Base-by-base conservation (phyloP, 345 rosid species). In the Sisymbrium altissimum region DNA sequence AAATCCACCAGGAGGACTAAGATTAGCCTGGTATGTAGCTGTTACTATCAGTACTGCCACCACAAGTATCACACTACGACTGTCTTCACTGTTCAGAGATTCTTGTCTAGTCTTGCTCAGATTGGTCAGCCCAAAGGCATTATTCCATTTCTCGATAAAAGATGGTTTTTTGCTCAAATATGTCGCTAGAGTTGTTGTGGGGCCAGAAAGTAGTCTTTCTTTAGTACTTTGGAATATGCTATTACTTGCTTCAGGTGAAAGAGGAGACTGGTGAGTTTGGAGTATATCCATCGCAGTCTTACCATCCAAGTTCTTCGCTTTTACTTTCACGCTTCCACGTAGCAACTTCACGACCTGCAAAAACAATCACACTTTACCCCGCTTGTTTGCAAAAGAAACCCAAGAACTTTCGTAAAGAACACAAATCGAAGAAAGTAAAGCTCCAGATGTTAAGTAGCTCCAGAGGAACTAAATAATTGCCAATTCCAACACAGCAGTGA, bases 41-140 rank as follows among this genome's bases (percentile, higher is more conserved):
- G 79, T 80, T 2, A 40, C 80, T 54, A 83, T 75, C 61, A 83
- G 55, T 46, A 80, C n/a, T 46, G 76, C 80, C 57, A 83, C 82
- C 25, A 78, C 78, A 25, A 83, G 76, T 56, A 49, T 19, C 54
- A 19, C 54, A 19, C 54, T 49, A 14, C 54, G 29, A 10, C 54
- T 49, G 54, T 49, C 54, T 27, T 49, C 2, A 5, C 29, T 19
- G 6, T 19, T 19, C 29, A 4, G 40, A 56, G 41, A 56, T 6
- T 14, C 5, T 7, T 56, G 14, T 32, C 10, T 54, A 15, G 3
- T 53, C 41, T 1, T 6, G 13, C 1, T 32, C 43, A 57, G 2
- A 27, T 53, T n/a, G 38, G 1, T 73, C 21, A 30, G 8, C 17
- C 79, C 75, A 0, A 74, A 73, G 56, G 65, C 53, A 40, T 1